These are phyloP conservation scores for Andrographis paniculata DNA, from an alignment of 305 asterid genomes.

Conservation along the genomic window DNA sequence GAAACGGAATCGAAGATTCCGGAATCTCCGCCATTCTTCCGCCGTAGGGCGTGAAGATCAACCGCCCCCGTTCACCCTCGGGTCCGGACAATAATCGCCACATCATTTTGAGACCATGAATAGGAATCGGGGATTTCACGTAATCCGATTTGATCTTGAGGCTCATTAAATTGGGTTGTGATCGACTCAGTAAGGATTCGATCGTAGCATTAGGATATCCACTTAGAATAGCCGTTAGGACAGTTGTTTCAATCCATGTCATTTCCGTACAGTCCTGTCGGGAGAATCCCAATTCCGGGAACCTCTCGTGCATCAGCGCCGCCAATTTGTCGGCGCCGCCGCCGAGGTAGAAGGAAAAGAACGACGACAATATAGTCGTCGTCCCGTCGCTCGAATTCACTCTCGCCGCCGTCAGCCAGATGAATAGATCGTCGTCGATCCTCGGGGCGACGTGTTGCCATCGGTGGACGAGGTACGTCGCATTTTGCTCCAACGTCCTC, in stretches of 20 bases:
- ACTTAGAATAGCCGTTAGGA: not conserved
- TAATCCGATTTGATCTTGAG: not conserved
- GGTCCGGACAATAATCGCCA: not conserved
- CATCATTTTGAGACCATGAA: not conserved
- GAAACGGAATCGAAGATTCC: not conserved
- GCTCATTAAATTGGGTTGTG: not conserved
- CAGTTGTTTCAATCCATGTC: not conserved
- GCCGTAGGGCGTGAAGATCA: not conserved
- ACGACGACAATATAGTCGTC: conserved; percentile 11
- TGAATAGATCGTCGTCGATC: conserved; percentile 15
- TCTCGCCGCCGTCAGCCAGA: conserved; percentile 3
- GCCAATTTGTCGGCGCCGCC: conserved; percentile 14
- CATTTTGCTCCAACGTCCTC: conserved; percentile 19
- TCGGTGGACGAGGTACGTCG: conserved; percentile 14
- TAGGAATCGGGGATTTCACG: not conserved
- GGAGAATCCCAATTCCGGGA: not conserved
- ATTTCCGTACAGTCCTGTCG: not conserved
- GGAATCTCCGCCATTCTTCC: not conserved
- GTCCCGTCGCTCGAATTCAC: conserved; percentile 11
- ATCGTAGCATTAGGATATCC: not conserved
- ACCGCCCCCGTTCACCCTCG: not conserved
- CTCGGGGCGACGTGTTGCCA: conserved; percentile 22
- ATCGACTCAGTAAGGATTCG: not conserved
- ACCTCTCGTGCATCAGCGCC: not conserved
- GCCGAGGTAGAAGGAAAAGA: conserved; percentile 21